phyloP scores from a whole-genome alignment of 179 eudicot species.

The Camellia oleifera region DNA sequence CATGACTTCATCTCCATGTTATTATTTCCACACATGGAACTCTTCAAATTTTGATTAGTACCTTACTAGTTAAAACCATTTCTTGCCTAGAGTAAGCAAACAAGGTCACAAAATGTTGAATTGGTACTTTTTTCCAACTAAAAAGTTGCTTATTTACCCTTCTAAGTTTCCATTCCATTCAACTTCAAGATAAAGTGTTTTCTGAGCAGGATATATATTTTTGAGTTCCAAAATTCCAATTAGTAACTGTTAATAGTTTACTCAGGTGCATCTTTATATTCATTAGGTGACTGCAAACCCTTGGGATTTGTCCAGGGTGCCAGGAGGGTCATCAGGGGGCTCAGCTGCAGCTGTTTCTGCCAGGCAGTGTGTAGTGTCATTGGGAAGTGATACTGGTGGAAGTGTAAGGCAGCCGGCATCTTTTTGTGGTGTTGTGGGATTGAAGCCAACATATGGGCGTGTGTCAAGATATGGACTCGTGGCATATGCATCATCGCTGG shows the following conservation, averaged over 20 bases:
- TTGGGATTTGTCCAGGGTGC: slow-evolving; percentile 93
- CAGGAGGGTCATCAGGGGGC: slow-evolving; percentile 99
- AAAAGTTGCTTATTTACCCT: neutral
- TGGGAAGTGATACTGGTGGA: slow-evolving; percentile 98
- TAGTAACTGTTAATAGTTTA: slow-evolving; percentile 53
- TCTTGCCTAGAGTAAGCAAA: neutral
- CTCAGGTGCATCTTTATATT: slow-evolving; percentile 74
- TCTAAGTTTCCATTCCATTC: neutral
- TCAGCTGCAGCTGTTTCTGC: slow-evolving; percentile 99
- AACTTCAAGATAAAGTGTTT: neutral
- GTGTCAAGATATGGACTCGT: slow-evolving; percentile 97
- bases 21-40: neutral
- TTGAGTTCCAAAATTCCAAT: slow-evolving; percentile 22
- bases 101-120: neutral
- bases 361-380: slow-evolving; percentile 88
- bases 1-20: neutral
- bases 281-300: slow-evolving; percentile 96
- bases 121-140: neutral
- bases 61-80: neutral
- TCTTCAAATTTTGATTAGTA: neutral
- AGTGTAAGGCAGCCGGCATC: slow-evolving; percentile 99
- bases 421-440: slow-evolving; percentile 97
- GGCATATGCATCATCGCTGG: slow-evolving; percentile 96
- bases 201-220: slow-evolving; percentile 1
- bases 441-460: slow-evolving; percentile 98